phyloP scores from a whole-genome alignment of 768 basidiomycete genomes.

The Nidularia pulvinata region DNA sequence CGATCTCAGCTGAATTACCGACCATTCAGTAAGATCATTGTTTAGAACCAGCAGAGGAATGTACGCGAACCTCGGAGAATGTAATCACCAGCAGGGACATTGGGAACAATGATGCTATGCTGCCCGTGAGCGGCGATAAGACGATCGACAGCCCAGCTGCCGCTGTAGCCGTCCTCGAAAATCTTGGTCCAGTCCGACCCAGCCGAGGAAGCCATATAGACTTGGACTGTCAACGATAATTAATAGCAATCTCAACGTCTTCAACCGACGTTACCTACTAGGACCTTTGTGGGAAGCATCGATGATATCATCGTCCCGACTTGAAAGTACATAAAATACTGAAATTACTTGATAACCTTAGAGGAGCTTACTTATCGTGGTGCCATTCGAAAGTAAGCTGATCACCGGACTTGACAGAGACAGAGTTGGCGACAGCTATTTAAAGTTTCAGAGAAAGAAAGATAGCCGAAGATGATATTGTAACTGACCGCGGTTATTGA shows the following conservation, averaged over 20 bases:
- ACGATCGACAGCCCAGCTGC: slow-evolving; percentile 26
- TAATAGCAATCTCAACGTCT: neutral
- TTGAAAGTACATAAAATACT: slow-evolving; percentile 5
- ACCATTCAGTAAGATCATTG: slow-evolving; percentile 26
- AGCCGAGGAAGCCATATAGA: slow-evolving; percentile 26
- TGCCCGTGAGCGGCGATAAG: slow-evolving; percentile 25
- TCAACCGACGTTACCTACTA: slow-evolving; percentile 9
- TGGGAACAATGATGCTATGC: slow-evolving; percentile 28
- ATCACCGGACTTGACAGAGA: slow-evolving; percentile 26
- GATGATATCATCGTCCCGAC: slow-evolving; percentile 34
- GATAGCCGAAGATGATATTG: neutral
- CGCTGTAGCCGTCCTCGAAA: slow-evolving; percentile 20
- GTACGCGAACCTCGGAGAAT: slow-evolving; percentile 31
- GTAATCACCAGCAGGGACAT: slow-evolving; percentile 29
- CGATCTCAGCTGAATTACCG: slow-evolving; percentile 23
- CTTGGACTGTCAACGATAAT: slow-evolving; percentile 15
- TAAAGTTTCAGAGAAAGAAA: neutral
- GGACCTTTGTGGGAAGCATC: slow-evolving; percentile 30
- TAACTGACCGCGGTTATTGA: slow-evolving; percentile 22
- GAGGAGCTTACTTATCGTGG: slow-evolving; percentile 20
- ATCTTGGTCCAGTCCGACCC: slow-evolving; percentile 31
- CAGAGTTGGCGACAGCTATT: slow-evolving; percentile 21
- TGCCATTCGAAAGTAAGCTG: slow-evolving; percentile 32
- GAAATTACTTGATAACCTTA: neutral
- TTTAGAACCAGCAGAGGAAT: slow-evolving; percentile 24